These are phyloP conservation scores for Calocybe gangraenosa DNA, from an alignment of 768 basidiomycete genomes.

Conservation along the genomic window DNA sequence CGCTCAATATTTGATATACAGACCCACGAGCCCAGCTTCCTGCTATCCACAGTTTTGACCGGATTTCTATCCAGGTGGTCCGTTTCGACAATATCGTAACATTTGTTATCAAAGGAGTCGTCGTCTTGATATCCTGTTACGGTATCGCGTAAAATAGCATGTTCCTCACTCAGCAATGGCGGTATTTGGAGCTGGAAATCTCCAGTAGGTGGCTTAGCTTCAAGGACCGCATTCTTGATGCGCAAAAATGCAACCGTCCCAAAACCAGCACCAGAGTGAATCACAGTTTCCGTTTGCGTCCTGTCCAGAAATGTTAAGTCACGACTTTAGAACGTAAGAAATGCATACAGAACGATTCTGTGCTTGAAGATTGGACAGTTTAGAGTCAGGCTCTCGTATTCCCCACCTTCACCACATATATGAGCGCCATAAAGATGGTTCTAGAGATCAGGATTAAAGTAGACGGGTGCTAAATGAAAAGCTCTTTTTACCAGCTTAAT, in stretches of 20 bases:
- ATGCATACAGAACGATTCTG: conserved; percentile 60
- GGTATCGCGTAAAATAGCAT: conserved; percentile 22
- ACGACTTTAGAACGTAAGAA: neutral
- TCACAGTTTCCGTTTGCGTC: conserved; percentile 62
- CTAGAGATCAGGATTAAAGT: conserved; percentile 30
- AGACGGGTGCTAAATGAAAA: too few species aligned
- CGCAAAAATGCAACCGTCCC: conserved; percentile 90
- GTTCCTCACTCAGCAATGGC: conserved; percentile 47
- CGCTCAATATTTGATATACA: conserved; percentile 55
- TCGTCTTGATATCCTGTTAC: conserved; percentile 11
- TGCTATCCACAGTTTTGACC: conserved; percentile 14
- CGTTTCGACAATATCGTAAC: neutral
- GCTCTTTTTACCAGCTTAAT: conserved; percentile 60
- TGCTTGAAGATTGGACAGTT: conserved; percentile 88
- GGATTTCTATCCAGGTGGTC: neutral
- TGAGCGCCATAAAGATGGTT: conserved; percentile 84
- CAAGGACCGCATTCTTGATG: conserved; percentile 64
- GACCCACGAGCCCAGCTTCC: conserved; percentile 60
- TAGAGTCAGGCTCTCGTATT: conserved; percentile 92
- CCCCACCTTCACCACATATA: conserved; percentile 96
- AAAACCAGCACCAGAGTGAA: conserved; percentile 77
- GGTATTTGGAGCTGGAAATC: conserved; percentile 34
- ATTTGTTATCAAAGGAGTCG: neutral
- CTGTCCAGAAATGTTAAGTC: conserved; percentile 28
- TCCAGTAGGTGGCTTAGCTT: conserved; percentile 37